phyloP scores from a whole-genome alignment of 2,329 filamentous ascomycete species.

The Zymoseptoria passerinii region DNA sequence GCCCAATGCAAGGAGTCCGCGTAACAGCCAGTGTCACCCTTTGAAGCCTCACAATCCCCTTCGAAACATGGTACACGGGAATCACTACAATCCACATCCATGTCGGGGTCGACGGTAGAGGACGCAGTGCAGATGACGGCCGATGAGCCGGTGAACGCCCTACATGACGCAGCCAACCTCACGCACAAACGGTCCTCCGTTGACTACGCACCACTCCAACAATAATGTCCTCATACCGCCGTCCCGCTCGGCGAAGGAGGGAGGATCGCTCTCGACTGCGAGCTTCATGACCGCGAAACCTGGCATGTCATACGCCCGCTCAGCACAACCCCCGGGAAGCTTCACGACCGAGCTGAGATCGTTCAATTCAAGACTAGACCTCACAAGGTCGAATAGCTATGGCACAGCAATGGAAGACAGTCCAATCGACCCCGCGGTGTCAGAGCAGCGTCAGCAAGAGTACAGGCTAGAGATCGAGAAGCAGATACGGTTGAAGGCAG shows the following conservation, averaged over 20 bases:
- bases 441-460: slow-evolving; percentile 65
- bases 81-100: slow-evolving; percentile 14
- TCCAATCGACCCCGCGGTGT: slow-evolving; percentile 45
- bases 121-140: slow-evolving; percentile 14
- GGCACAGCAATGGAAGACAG: slow-evolving; percentile 47
- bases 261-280: slow-evolving; percentile 46
- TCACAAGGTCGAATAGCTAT: slow-evolving; percentile 50
- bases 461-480: slow-evolving; percentile 83
- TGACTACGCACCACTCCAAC: slow-evolving; percentile 12
- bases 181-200: slow-evolving; percentile 26
- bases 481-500: slow-evolving; percentile 95
- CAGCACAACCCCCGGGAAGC: slow-evolving; percentile 65
- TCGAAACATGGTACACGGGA: slow-evolving; percentile 4
- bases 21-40: not conserved
- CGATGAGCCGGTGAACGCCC: slow-evolving; percentile 11
- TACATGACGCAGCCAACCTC: slow-evolving; percentile 23
- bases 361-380: slow-evolving; percentile 56
- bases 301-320: slow-evolving; percentile 58
- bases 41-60: not conserved
- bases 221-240: slow-evolving; percentile 34
- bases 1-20: not conserved
- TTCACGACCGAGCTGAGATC: slow-evolving; percentile 83
- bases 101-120: slow-evolving; percentile 15
- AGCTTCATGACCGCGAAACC: slow-evolving; percentile 48
- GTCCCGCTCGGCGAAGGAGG: slow-evolving; percentile 41